phyloP scores from a whole-genome alignment of 2,329 filamentous ascomycete genomes.

The Venturia aucupariae region DNA sequence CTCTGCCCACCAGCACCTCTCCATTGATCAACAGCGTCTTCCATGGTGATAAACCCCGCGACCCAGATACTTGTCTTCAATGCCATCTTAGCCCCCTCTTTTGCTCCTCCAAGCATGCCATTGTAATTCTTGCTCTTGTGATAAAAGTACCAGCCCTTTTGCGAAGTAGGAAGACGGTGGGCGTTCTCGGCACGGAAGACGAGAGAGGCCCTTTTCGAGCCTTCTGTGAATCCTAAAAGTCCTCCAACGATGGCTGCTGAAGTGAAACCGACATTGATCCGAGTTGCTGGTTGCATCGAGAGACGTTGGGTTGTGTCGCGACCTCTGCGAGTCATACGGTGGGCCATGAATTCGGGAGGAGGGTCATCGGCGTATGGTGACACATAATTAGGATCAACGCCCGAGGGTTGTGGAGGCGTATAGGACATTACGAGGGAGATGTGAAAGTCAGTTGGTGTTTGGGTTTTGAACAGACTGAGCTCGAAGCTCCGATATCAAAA shows the following conservation, averaged over 20 bases:
- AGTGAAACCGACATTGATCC: conserved; percentile 55
- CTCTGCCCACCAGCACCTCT: conserved; percentile 35
- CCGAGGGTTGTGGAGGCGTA: neutral
- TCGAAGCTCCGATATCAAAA: neutral
- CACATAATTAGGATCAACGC: conserved; percentile 2
- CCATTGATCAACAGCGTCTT: conserved; percentile 74
- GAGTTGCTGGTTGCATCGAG: conserved; percentile 54
- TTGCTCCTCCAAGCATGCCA: conserved; percentile 64
- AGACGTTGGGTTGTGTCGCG: conserved; percentile 31
- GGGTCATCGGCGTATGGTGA: conserved; percentile 1
- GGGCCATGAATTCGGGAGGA: conserved; percentile 1
- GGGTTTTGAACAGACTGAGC: too few relatives aligned
- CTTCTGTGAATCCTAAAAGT: conserved; percentile 60
- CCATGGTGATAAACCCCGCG: conserved; percentile 66
- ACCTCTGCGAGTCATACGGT: conserved; percentile 6
- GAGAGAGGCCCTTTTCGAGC: conserved; percentile 63
- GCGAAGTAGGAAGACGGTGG: conserved; percentile 75
- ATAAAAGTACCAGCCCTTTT: conserved; percentile 94
- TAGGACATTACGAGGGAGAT: neutral
- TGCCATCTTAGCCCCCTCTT: conserved; percentile 70
- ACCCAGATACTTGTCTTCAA: conserved; percentile 62
- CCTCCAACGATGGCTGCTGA: conserved; percentile 61
- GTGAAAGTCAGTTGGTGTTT: neutral
- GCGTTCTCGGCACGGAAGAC: conserved; percentile 94
- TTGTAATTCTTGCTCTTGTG: conserved; percentile 96